Evolutionary conservation across 1,139 yeast genomes (phyloP).

Genomic region (Debaryomyces robertsiae): DNA sequence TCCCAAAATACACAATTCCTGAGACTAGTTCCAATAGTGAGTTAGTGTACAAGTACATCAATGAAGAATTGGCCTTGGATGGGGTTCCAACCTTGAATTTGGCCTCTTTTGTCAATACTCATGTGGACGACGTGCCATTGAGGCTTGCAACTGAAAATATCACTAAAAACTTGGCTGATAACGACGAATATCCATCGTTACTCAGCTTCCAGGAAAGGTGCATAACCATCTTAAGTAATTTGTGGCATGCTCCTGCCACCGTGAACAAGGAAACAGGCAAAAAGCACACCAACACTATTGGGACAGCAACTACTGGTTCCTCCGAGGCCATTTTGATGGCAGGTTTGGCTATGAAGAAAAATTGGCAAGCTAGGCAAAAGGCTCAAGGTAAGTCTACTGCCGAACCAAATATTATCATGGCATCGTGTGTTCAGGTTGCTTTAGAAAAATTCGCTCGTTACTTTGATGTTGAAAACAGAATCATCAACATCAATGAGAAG

Average conservation of each 20-base stretch:
- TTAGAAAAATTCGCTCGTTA: constrained; percentile 91
- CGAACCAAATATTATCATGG: constrained; percentile 88
- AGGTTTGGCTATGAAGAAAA: constrained; percentile 87
- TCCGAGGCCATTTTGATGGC: constrained; percentile 94
- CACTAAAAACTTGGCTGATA: constrained; percentile 87
- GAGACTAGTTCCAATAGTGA: constrained; percentile 52
- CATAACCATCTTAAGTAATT: constrained; percentile 71
- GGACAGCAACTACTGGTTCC: constrained; percentile 93
- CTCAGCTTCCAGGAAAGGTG: constrained; percentile 81
- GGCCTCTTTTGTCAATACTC: constrained; percentile 89
- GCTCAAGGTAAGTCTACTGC: constrained; percentile 60
- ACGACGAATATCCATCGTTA: constrained; percentile 89
- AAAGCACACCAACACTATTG: constrained; percentile 53
- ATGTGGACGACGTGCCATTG: constrained; percentile 45
- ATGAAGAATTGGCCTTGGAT: constrained; percentile 76
- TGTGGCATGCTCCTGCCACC: constrained; percentile 74
- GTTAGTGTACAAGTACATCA: constrained; percentile 63
- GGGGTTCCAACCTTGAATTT: constrained; percentile 83
- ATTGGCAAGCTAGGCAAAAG: constrained; percentile 73
- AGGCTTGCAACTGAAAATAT: constrained; percentile 66
- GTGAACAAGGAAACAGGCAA: constrained; percentile 30
- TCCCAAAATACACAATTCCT: constrained; percentile 61
- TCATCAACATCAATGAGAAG: constrained; percentile 63
- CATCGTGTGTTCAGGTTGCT: constrained; percentile 94
- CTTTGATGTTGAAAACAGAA: constrained; percentile 85